A percentile compares a stretch with the other conserved stretches of the same genome.
Conservation (phyloP, 768 basidiomycete genomes). For the Gymnopilus dilepis region DNA sequence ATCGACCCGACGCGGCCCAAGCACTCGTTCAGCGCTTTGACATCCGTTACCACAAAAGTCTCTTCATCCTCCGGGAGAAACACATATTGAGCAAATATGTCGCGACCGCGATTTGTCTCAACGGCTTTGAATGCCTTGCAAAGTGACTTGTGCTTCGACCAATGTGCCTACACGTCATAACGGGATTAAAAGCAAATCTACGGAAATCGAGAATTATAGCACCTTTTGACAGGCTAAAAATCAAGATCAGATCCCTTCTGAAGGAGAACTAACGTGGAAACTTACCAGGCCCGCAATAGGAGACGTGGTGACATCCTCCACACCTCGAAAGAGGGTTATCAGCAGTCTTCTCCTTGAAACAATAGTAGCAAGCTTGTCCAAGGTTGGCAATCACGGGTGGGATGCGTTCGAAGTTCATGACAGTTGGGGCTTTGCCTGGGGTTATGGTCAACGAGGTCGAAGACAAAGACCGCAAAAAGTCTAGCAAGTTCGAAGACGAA, state of each 20-base stretch:
- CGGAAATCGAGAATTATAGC: background rate
- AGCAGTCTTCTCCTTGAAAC: conserved; percentile 30
- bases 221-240: conserved; percentile 39
- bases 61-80: conserved; percentile 18
- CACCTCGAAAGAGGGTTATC: conserved; percentile 32
- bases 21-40: conserved; percentile 21
- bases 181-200: background rate
- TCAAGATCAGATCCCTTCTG: background rate
- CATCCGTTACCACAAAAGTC: conserved; percentile 18
- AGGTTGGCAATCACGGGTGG: conserved; percentile 24
- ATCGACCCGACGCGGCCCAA: conserved; percentile 16
- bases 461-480: background rate
- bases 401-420: background rate
- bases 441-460: background rate
- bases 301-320: conserved; percentile 35
- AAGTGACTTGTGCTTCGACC: conserved; percentile 36
- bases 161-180: conserved; percentile 29
- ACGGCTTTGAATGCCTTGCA: conserved; percentile 37
- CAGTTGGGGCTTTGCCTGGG: background rate
- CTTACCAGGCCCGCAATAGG: conserved; percentile 38
- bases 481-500: background rate
- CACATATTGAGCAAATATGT: conserved; percentile 17
- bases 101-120: conserved; percentile 23
- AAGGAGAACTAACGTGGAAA: background rate
- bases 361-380: conserved; percentile 37